Conservation (phyloP, 441 rosid genomes). For the Mallotus repandus region DNA sequence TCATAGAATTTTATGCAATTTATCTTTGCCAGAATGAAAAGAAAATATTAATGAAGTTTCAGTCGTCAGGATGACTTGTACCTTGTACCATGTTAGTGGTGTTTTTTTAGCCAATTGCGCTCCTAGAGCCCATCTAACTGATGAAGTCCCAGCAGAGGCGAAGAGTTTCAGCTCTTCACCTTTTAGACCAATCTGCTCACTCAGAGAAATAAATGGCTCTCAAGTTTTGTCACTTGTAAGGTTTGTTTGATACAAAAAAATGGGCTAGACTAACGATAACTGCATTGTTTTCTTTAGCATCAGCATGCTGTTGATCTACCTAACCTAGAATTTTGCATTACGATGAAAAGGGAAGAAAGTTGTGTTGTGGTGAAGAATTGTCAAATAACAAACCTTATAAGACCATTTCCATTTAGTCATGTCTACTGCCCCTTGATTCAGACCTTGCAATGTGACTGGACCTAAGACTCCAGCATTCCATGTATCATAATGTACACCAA, state of each 20-base stretch:
- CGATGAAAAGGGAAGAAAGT: no score
- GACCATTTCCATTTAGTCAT: constrained; percentile 92
- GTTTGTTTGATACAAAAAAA: background rate
- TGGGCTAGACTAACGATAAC: background rate
- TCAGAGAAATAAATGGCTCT: background rate
- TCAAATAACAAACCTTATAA: constrained; percentile 56
- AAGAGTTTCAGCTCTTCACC: constrained; percentile 76
- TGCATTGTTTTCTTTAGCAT: background rate
- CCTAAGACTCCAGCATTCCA: constrained; percentile 94
- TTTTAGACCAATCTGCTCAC: constrained; percentile 53
- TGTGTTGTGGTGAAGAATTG: no score
- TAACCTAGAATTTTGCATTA: no score
- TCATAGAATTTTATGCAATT: background rate
- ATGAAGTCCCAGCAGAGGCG: constrained; percentile 45
- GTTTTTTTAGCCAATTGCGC: constrained; percentile 59
- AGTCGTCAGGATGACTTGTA: constrained; percentile 22
- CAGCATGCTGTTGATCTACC: background rate
- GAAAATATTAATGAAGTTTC: background rate
- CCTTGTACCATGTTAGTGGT: constrained; percentile 94
- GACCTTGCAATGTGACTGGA: constrained; percentile 74
- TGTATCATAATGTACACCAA: constrained; percentile 88
- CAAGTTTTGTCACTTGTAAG: background rate
- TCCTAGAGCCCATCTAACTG: constrained; percentile 81
- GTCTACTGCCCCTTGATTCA: constrained; percentile 66
- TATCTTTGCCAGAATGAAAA: background rate